Evolutionary conservation across 2,329 filamentous ascomycete species (phyloP).

Genomic region (Colletotrichum sp.): DNA sequence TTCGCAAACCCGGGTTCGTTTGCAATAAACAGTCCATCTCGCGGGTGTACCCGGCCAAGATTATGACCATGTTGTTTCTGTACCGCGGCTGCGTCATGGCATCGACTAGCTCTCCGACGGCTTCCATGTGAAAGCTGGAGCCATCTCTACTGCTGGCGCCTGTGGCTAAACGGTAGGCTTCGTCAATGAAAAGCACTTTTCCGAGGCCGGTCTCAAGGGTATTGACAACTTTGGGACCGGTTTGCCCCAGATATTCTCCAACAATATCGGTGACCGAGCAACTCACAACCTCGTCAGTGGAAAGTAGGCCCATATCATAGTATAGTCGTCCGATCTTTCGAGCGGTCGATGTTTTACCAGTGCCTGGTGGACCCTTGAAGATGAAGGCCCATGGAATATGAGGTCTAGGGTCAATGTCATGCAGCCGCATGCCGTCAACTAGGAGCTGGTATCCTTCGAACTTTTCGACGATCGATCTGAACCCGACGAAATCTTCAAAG

Average conservation of each 20-base stretch:
- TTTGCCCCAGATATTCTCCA: constrained; percentile 60
- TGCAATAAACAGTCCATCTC: constrained; percentile 57
- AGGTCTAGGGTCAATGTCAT: constrained; percentile 57
- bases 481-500: constrained; percentile 64
- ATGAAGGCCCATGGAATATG: constrained; percentile 61
- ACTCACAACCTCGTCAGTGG: constrained; percentile 55
- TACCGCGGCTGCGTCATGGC: constrained; percentile 45
- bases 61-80: constrained; percentile 51
- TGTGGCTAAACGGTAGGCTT: constrained; percentile 54
- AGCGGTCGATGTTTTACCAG: constrained; percentile 64
- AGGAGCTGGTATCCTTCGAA: constrained; percentile 60
- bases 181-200: constrained; percentile 61
- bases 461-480: constrained; percentile 55
- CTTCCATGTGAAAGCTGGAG: constrained; percentile 46
- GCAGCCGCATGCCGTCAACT: constrained; percentile 52
- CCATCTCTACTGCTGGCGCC: constrained; percentile 24
- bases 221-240: constrained; percentile 58
- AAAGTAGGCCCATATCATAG: constrained; percentile 63
- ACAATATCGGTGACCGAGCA: constrained; percentile 60
- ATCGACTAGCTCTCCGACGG: constrained; percentile 30
- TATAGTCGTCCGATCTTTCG: constrained; percentile 62
- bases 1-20: constrained; percentile 55
- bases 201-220: constrained; percentile 56
- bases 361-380: constrained; percentile 63
- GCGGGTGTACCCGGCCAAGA: constrained; percentile 59